phyloP scores from a whole-genome alignment of 306 rosid genomes.

The Potentilla sterilis region DNA sequence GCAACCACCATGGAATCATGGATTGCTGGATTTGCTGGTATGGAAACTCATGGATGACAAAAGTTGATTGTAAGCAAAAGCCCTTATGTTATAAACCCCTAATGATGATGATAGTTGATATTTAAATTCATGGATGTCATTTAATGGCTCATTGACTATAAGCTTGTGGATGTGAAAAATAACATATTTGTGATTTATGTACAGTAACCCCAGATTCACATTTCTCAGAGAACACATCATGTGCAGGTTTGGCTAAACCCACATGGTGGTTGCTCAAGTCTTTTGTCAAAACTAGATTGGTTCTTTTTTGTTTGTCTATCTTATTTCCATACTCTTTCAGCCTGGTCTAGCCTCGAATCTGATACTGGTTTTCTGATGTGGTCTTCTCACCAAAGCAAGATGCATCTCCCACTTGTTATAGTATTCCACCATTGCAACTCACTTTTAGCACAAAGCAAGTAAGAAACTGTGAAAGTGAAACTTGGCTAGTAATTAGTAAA shows the following conservation, averaged over 20 bases:
- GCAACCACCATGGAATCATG: not conserved
- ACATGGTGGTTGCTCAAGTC: slow-evolving; percentile 23
- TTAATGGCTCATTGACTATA: slow-evolving; percentile 17
- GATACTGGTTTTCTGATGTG: slow-evolving; percentile 4
- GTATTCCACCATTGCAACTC: not conserved
- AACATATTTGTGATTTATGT: slow-evolving; percentile 8
- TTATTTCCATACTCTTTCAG: not conserved
- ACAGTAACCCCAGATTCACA: slow-evolving; percentile 12
- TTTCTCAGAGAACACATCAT: slow-evolving; percentile 17
- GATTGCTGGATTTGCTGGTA: not conserved
- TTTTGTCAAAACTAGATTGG: slow-evolving; percentile 25
- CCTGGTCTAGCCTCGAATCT: not conserved
- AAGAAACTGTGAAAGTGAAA: not conserved
- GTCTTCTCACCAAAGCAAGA: not conserved
- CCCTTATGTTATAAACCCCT: not conserved
- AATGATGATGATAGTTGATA: not conserved
- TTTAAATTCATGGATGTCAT: not conserved
- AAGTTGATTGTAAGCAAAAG: not conserved
- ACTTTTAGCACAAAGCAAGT: not conserved
- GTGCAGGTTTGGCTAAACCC: slow-evolving; percentile 40
- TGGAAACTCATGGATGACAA: not conserved
- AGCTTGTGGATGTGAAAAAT: slow-evolving; percentile 5
- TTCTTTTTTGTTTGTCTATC: not conserved
- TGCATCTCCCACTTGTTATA: not conserved
- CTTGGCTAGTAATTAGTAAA: not conserved